Evolutionary conservation across 2,329 filamentous ascomycete genomes (phyloP).

Genomic region (Scytalidium lignicola): DNA sequence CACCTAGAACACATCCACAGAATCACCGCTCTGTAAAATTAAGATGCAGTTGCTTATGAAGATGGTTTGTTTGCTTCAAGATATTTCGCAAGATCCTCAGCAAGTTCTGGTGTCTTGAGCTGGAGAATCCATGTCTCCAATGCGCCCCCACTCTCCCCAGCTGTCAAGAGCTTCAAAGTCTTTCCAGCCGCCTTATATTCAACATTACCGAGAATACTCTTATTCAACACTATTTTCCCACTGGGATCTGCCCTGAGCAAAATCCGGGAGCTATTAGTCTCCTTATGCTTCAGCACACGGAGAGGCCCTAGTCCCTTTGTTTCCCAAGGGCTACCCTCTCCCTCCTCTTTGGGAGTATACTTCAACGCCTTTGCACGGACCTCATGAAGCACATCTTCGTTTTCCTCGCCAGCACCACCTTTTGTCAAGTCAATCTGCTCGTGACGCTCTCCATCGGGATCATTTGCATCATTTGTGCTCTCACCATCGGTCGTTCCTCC

Average conservation of each 20-base stretch:
- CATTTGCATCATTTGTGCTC: slow-evolving; percentile 18
- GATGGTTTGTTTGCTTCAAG: slow-evolving; percentile 43
- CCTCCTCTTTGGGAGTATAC: slow-evolving; percentile 45
- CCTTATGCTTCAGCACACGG: slow-evolving; percentile 69
- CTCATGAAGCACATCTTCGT: slow-evolving; percentile 67
- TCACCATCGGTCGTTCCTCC: slow-evolving; percentile 26
- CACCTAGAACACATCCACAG: background rate
- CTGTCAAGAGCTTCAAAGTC: slow-evolving; percentile 53
- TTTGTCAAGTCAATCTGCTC: slow-evolving; percentile 67
- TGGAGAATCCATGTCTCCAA: slow-evolving; percentile 68
- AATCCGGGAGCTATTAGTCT: slow-evolving; percentile 60
- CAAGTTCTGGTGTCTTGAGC: slow-evolving; percentile 52
- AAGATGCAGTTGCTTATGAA: background rate
- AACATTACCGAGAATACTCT: slow-evolving; percentile 54
- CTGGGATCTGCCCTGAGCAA: slow-evolving; percentile 70
- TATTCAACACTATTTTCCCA: slow-evolving; percentile 70
- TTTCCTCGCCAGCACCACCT: slow-evolving; percentile 63
- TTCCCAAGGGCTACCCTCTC: slow-evolving; percentile 57
- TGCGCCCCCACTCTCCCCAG: slow-evolving; percentile 51
- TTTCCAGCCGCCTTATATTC: slow-evolving; percentile 58
- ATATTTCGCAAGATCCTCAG: slow-evolving; percentile 41
- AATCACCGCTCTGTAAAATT: background rate
- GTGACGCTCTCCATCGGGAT: slow-evolving; percentile 52
- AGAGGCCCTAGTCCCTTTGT: slow-evolving; percentile 67
- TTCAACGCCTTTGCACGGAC: slow-evolving; percentile 66